These are phyloP conservation scores for Lasiodiplodia citricola DNA, from an alignment of 2,329 filamentous ascomycete species.

Conservation along the genomic window DNA sequence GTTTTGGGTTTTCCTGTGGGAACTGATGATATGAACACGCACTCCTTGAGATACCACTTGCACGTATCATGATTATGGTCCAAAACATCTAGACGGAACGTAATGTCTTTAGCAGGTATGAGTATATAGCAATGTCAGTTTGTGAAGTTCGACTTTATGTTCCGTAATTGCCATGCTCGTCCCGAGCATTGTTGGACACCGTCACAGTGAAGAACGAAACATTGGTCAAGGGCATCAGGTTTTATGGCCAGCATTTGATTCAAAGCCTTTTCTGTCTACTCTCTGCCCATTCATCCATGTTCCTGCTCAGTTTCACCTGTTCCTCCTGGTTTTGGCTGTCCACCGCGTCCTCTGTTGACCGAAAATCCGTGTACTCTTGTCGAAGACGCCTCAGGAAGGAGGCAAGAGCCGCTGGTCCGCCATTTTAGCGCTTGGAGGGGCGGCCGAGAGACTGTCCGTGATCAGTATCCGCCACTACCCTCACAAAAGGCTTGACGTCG, in stretches of 20 bases:
- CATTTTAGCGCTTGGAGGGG: neutral
- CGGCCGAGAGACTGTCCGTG: slow-evolving; percentile 4
- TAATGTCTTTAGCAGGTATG: slow-evolving; percentile 1
- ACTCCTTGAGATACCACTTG: slow-evolving; percentile 17
- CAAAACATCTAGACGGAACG: slow-evolving; percentile 6
- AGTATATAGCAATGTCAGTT: slow-evolving; percentile 4
- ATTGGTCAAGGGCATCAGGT: neutral
- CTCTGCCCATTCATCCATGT: neutral
- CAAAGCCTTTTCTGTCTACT: neutral
- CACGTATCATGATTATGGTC: neutral
- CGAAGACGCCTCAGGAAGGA: neutral
- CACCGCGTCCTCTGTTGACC: neutral
- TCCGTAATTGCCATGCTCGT: neutral
- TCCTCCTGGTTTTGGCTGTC: neutral
- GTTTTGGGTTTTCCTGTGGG: neutral
- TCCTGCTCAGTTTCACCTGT: neutral
- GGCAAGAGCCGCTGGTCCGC: neutral
- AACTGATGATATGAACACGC: slow-evolving; percentile 4
- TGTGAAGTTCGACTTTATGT: neutral
- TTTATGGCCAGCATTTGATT: neutral
- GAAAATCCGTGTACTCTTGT: neutral
- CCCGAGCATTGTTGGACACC: neutral
- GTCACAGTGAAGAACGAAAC: neutral
- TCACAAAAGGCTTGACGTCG: too few species aligned
- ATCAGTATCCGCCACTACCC: neutral